Base-by-base conservation (phyloP, 2,329 filamentous ascomycete genomes). In the Ophiostoma piceae region DNA sequence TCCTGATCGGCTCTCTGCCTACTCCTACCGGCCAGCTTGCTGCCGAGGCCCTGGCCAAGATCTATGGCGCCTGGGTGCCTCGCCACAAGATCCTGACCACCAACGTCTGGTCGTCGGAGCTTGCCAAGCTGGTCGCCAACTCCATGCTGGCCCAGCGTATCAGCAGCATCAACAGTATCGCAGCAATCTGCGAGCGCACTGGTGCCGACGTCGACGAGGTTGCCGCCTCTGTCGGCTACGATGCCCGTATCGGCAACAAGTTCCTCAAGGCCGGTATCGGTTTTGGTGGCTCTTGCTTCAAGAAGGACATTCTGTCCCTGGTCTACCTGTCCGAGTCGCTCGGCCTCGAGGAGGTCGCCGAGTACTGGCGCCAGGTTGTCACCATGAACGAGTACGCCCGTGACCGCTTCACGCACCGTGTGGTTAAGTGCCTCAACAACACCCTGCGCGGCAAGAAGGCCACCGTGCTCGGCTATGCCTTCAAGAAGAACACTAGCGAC, bases 211-310 rank as follows among this genome's bases (percentile, higher is more conserved):
- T 94, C n/a, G 84, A 89, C 72, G 90, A 93, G 78, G 85, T 94
- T 2, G 84, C 89, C 16, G 81, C 82, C 47, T 86, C 88, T 6
- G 84, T 91, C 39, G 91, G 91, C 67, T 81, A 88, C 51, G 91
- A 94, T 75, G 83, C 84, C 8, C 85, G 91, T 67, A 91, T 94
- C 71, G 91, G 91, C 7, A 82, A 85, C 72, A 87, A 88, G 77
- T 91, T 92, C 79, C 82, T 94, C 57, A 89, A 90, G 78, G 88
- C 91, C 8, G 88, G 88, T 54, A 85, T 92, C 43, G 91, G 91
- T 19, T 94, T 94, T 75, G 91, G 91, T 69, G 91, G 91, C 26
- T 90, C 87, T 72, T 94, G 91, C 79, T 93, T 94, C 82, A 88
- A 90, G 78, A 94, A 94, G 79, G 91, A 94, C 76, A 86, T 93